Percentiles rank a stretch among this genome's conserved stretches.
Evolutionary conservation across 148 eudicot genomes (phyloP).

Genomic region (Arbutus unedo): DNA sequence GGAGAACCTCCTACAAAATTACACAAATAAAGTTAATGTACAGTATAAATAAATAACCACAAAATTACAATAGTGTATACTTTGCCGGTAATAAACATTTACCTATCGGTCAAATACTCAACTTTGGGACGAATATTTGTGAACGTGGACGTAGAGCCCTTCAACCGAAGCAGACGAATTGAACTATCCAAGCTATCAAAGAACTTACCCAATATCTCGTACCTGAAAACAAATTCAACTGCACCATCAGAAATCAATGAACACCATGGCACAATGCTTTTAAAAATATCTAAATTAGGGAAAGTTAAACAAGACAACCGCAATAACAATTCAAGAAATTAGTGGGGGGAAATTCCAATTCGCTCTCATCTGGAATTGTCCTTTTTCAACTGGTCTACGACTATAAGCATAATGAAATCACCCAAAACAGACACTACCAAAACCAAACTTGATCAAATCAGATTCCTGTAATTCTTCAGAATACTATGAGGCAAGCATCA

Average conservation of each 20-base stretch:
- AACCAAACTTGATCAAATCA: not conserved
- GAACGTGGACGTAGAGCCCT: constrained; percentile 40
- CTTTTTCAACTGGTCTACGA: not conserved
- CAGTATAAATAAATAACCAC: not conserved
- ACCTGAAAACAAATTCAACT: constrained; percentile 36
- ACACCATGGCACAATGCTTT: not conserved
- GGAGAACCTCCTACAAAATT: constrained; percentile 64
- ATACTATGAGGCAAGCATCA: too few relatives aligned
- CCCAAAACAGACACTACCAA: not conserved
- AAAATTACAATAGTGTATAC: not conserved
- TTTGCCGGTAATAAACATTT: not conserved
- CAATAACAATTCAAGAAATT: not conserved
- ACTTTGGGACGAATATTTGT: constrained; percentile 53
- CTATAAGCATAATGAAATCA: not conserved
- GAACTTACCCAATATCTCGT: constrained; percentile 55
- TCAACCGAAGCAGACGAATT: constrained; percentile 52
- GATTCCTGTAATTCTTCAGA: not conserved
- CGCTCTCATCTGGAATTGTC: not conserved
- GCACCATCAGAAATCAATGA: not conserved
- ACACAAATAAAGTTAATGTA: constrained; percentile 6
- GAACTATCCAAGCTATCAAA: constrained; percentile 67
- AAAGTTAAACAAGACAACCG: not conserved
- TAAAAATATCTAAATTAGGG: not conserved
- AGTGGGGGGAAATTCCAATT: not conserved
- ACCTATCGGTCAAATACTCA: constrained; percentile 67